Base-by-base conservation (phyloP, 2,329 filamentous ascomycete species). In the Mariannaea elegans region DNA sequence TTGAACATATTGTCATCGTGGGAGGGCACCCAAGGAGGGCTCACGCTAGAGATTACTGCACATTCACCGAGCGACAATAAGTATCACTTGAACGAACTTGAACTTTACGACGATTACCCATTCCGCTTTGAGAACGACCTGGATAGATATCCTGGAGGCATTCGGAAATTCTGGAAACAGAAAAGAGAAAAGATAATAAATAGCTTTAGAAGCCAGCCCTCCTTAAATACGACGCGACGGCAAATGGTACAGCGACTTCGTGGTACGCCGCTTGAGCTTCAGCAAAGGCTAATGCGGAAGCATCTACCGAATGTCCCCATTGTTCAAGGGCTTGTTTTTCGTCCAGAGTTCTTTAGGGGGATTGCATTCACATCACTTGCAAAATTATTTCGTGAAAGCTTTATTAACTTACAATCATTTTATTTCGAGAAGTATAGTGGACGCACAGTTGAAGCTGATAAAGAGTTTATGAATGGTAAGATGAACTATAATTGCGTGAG, bases 341-440 rank as follows among this genome's bases (percentile, higher is more conserved):
- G 60, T 14, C 18, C 4, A 7, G 23, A 9, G 14, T 63, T 54
- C 23, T 56, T 44, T 14, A 57, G 59, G 19, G 44, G 54, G 1
- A 54, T 66, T 36, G 50, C 41, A 6, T 18, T 56, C 2, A 19
- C 16, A 8, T 65, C 64, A 5, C 34, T 65, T 4, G 50, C 53
- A 3, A 57, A 24, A 14, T 48, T 65, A 5, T 14, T 59, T n/a
- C 62, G 64, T 12, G 47, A 66, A 41, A 65, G 57, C 24, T 61
- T 66, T 2, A 41, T 54, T 6, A 51, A 32, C 10, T 13, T 66
- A 24, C 23, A 65, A 31, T 50, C 14, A 3, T 47, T 63, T 42
- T 32, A 48, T 18, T 50, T 63, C 38, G 39, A 46, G 8, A 63
- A 44, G 38, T 57, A 29, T 24, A 49, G 6, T 18, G 47, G n/a